These are phyloP conservation scores for Tephrocybe sp. DNA, from an alignment of 768 basidiomycete species.

Conservation along the genomic window DNA sequence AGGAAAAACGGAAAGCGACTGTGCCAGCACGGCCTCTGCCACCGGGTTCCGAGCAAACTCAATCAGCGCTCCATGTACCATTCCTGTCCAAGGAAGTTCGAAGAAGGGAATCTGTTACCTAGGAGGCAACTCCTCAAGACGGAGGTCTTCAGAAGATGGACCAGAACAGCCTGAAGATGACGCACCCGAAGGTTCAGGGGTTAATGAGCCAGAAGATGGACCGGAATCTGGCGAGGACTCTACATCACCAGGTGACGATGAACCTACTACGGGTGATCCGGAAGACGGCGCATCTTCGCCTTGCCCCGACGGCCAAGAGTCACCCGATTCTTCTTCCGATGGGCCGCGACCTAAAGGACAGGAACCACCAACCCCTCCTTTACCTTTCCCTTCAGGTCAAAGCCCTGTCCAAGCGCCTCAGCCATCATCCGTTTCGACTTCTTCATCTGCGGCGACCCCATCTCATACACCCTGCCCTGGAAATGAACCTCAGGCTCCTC, in stretches of 20 bases:
- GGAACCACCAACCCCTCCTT: not conserved
- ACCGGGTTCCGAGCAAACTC: slow-evolving; percentile 1
- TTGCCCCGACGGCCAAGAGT: too few relatives aligned
- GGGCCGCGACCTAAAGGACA: too few relatives aligned
- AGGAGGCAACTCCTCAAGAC: not conserved
- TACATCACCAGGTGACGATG: too few relatives aligned
- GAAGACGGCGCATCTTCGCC: too few relatives aligned
- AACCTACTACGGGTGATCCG: too few relatives aligned
- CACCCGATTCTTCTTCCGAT: too few relatives aligned
- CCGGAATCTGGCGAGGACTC: too few relatives aligned
- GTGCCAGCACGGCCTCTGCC: not conserved
- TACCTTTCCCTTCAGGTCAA: not conserved
- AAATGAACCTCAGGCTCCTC: not conserved
- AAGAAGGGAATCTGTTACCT: slow-evolving; percentile 6
- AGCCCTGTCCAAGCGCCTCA: not conserved
- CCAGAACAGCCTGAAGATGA: not conserved
- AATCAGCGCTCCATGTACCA: not conserved
- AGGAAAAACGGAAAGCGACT: not conserved
- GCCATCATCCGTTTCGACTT: not conserved
- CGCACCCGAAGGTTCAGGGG: not conserved
- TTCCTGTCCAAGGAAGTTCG: not conserved
- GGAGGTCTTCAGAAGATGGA: not conserved
- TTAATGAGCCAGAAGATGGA: too few relatives aligned
- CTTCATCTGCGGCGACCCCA: not conserved
- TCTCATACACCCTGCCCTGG: not conserved